Conservation (phyloP, 176 grass and related monocot genomes). For the Rhynchospora tenuis region DNA sequence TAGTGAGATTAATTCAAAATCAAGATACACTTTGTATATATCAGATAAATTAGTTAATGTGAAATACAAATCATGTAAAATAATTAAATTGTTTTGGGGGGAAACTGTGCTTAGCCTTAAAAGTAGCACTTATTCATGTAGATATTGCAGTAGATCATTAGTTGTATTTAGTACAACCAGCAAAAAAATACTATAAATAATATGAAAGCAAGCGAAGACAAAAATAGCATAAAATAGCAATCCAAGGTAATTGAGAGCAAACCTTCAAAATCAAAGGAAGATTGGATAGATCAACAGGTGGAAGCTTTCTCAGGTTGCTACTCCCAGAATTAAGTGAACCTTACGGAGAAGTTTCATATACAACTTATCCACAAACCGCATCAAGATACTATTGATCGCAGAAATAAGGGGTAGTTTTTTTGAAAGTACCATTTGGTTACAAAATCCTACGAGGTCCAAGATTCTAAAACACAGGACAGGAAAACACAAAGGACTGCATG, state of each 20-base stretch:
- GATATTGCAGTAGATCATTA: background rate
- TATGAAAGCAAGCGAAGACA: background rate
- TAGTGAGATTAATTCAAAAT: background rate
- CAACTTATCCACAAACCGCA: background rate
- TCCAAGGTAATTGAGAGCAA: background rate
- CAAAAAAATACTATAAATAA: background rate
- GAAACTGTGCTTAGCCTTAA: too few relatives aligned
- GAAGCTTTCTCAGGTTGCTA: conserved; percentile 64
- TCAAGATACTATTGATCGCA: background rate
- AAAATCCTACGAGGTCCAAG: conserved; percentile 64
- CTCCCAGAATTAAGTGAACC: conserved; percentile 60
- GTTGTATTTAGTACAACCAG: background rate
- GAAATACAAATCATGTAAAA: too few relatives aligned
- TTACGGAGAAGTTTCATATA: conserved; percentile 30
- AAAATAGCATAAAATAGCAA: background rate
- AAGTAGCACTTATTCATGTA: background rate
- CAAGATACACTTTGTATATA: background rate
- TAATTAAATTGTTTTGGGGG: too few relatives aligned
- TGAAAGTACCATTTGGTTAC: conserved; percentile 57
- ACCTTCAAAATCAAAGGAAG: conserved; percentile 80
- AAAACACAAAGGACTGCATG: background rate
- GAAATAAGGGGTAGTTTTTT: background rate
- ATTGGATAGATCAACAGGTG: conserved; percentile 57
- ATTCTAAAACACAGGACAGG: conserved; percentile 35
- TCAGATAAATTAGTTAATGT: background rate